Evolutionary conservation across 129 eudicot species (phyloP), one percentile per base, ranked within the genome.

Genomic region (Heracleum sosnowskyi): DNA sequence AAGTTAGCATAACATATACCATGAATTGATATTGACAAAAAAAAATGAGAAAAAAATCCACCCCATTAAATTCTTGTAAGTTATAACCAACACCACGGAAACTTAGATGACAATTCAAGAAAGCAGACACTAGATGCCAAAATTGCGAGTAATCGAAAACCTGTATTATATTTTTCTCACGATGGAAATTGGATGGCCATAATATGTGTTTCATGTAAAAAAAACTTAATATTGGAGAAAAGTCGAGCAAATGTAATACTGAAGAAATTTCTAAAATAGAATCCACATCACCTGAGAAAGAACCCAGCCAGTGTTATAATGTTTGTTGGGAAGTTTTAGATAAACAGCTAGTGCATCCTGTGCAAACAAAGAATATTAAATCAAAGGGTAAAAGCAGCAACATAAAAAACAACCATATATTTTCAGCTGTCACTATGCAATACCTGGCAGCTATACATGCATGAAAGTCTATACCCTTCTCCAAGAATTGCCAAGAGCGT

Each of bases 221-320:
- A 22, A 15, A 73, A 13, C 64, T 40, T 37, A 35, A 73, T 40
- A 3, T 16, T 5, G 24, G 36, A 73, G 76, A 22, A 40, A 26
- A 73, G 55, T 4, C 75, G 24, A 15, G 77, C 39, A 74, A 35
- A 37, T 15, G 24, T 28, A 40, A 29, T 69, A 35, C 12, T 33
- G 2, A 16, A 34, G 44, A 69, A 69, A 68, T 1, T 68, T 29
- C 10, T 12, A 13, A 66, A 16, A 74, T 13, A 28, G 20, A 17
- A 74, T 17, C 35, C 33, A 74, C 37, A 13, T 66, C 75, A 92
- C 99, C 97, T 96, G 99, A 69, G 97, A 90, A 83, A 92, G 97
- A 82, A 96, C 99, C 99, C 99, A 96, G 69, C 91, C 93, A 20
- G 99, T 92, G 78, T 90, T 89, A 76, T 96, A 96, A 76, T 96